phyloP scores from a whole-genome alignment of 108 stramenopile species.

The Cyclotella sp. region DNA sequence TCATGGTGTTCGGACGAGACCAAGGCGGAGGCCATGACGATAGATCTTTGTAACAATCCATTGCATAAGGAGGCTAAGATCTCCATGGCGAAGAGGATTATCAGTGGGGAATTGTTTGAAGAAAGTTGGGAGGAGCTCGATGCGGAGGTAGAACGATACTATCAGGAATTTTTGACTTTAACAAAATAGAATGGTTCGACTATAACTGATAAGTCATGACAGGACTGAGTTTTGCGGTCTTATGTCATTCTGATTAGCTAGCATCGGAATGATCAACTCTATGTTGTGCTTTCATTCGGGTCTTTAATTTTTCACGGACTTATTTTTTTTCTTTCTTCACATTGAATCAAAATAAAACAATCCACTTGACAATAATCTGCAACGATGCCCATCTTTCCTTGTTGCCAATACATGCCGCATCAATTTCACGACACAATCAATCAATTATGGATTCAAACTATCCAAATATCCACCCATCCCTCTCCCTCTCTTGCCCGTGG shows the following conservation, averaged over 20 bases:
- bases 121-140: conserved; percentile 99
- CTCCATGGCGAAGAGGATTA: conserved; percentile 98
- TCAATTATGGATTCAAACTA: conserved; percentile 15
- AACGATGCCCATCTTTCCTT: too few relatives aligned
- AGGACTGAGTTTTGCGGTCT: too few relatives aligned
- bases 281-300: too few relatives aligned
- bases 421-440: background rate
- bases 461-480: conserved; percentile 18
- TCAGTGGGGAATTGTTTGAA: conserved; percentile 90
- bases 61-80: conserved; percentile 98
- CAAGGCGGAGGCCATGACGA: conserved; percentile 96
- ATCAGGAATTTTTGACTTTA: conserved; percentile 32
- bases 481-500: background rate
- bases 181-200: background rate
- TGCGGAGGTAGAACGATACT: conserved; percentile 75
- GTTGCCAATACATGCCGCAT: too few relatives aligned
- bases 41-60: conserved; percentile 99
- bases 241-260: too few relatives aligned
- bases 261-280: too few relatives aligned
- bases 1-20: conserved; percentile 98
- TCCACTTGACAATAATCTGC: too few relatives aligned
- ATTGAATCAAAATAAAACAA: too few relatives aligned
- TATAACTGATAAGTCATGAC: too few relatives aligned
- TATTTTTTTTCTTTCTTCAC: too few relatives aligned
- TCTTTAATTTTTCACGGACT: too few relatives aligned